phyloP scores from a whole-genome alignment of 805 yeast genomes.

The Candida adriatica region DNA sequence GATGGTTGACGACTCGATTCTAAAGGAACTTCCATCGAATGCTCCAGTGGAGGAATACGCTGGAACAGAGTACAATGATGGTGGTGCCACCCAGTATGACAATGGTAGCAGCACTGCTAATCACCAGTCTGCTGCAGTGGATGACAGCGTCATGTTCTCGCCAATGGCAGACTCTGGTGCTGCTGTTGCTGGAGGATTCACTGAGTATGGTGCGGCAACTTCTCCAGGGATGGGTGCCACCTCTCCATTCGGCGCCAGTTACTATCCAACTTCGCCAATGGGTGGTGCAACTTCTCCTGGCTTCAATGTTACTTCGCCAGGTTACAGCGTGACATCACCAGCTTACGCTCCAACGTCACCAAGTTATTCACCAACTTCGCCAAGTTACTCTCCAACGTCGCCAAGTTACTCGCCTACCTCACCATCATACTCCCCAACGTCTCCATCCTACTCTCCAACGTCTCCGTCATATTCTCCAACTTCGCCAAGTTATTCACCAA shows the following conservation, averaged over 20 bases:
- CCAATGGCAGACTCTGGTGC: slow-evolving; percentile 87
- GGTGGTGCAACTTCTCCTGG: slow-evolving; percentile 57
- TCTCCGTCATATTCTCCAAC: slow-evolving; percentile 56
- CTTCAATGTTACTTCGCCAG: slow-evolving; percentile 68
- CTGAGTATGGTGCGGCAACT: slow-evolving; percentile 52
- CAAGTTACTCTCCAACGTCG: slow-evolving; percentile 67
- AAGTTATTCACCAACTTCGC: slow-evolving; percentile 78
- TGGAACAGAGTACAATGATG: slow-evolving; percentile 38
- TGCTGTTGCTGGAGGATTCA: slow-evolving; percentile 74
- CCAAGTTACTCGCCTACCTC: slow-evolving; percentile 67
- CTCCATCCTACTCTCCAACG: slow-evolving; percentile 54
- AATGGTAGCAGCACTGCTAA: slow-evolving; percentile 76
- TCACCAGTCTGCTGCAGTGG: slow-evolving; percentile 52
- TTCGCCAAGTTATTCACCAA: slow-evolving; percentile 49
- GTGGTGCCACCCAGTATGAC: slow-evolving; percentile 85
- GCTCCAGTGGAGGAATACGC: slow-evolving; percentile 31
- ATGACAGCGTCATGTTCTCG: slow-evolving; percentile 81
- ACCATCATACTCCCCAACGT: slow-evolving; percentile 71
- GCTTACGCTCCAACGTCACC: slow-evolving; percentile 61
- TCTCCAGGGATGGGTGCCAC: slow-evolving; percentile 46
- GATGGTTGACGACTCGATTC: slow-evolving; percentile 83
- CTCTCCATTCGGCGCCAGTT: slow-evolving; percentile 38
- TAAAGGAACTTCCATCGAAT: slow-evolving; percentile 39
- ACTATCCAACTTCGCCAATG: slow-evolving; percentile 34
- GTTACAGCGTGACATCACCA: slow-evolving; percentile 65